Conservation (phyloP, 192 early-diverging fungal genomes). For the Podila epigama region DNA sequence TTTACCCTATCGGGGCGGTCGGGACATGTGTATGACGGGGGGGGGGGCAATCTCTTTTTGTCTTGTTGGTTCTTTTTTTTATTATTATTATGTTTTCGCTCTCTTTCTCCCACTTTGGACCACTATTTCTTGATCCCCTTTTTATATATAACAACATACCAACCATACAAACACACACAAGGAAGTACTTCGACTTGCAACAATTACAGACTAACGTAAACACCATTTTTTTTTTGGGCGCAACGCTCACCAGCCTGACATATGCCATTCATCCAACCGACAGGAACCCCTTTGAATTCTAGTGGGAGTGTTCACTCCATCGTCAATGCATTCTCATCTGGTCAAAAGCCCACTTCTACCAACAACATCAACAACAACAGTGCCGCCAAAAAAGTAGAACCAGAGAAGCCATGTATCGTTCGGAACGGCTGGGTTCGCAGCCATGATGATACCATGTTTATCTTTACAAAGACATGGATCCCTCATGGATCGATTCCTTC, state of each 20-base stretch:
- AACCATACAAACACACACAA: too few relatives aligned
- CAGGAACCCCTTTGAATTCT: slow-evolving; percentile 8
- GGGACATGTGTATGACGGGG: too few relatives aligned
- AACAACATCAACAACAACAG: neutral
- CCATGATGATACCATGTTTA: slow-evolving; percentile 11
- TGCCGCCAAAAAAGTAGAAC: neutral
- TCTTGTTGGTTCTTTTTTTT: too few relatives aligned
- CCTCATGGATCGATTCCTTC: neutral
- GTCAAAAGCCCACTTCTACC: neutral
- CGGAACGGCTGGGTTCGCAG: slow-evolving; percentile 30
- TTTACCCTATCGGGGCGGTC: too few relatives aligned
- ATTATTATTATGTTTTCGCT: too few relatives aligned
- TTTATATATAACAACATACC: too few relatives aligned
- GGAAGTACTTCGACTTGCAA: neutral
- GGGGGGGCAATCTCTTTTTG: too few relatives aligned
- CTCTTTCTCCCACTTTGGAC: too few relatives aligned
- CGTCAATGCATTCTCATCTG: neutral
- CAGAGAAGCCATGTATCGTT: slow-evolving; percentile 17
- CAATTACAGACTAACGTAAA: neutral
- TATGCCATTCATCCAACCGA: slow-evolving; percentile 44
- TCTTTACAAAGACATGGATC: slow-evolving; percentile 42
- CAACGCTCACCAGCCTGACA: too few relatives aligned
- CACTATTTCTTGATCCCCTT: too few relatives aligned
- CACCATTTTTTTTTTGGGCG: neutral
- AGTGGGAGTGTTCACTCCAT: neutral